These are phyloP conservation scores for Mesembryanthemum crystallinum DNA, from an alignment of 148 eudicot species.

Conservation along the genomic window DNA sequence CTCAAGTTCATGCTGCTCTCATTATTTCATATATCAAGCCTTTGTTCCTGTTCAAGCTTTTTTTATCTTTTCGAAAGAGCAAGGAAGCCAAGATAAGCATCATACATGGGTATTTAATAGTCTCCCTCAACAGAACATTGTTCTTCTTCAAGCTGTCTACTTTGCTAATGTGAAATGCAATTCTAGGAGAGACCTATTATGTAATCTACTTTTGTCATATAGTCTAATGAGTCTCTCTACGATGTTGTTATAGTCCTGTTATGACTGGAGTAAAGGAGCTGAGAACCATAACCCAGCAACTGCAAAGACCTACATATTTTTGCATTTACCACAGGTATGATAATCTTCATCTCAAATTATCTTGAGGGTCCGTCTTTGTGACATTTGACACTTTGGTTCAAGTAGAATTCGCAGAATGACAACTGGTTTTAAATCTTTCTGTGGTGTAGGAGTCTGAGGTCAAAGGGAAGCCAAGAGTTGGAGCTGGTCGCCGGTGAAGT, in stretches of 20 bases:
- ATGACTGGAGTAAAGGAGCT: slow-evolving; percentile 99
- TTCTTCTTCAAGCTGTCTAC: no score
- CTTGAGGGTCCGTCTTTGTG: neutral
- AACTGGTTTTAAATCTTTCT: neutral
- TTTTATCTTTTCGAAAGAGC: no score
- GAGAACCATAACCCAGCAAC: slow-evolving; percentile 94
- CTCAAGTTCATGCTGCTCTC: no score
- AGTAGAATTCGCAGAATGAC: neutral
- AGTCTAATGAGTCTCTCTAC: neutral
- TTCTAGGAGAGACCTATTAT: neutral
- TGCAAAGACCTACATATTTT: slow-evolving; percentile 60
- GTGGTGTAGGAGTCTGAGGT: slow-evolving; percentile 75
- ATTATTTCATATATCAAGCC: no score
- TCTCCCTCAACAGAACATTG: no score
- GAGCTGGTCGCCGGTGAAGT: slow-evolving; percentile 33
- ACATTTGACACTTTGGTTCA: neutral
- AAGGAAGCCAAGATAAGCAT: no score
- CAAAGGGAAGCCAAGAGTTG: slow-evolving; percentile 73
- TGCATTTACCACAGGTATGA: slow-evolving; percentile 78
- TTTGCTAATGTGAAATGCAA: neutral
- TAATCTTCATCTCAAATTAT: neutral
- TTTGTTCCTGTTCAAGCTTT: no score
- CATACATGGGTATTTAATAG: no score
- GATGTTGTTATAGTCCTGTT: slow-evolving; percentile 55
- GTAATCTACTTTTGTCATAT: neutral